Evolutionary conservation across 805 yeast species (phyloP).

Genomic region (Kluyveromyces aestuarii): DNA sequence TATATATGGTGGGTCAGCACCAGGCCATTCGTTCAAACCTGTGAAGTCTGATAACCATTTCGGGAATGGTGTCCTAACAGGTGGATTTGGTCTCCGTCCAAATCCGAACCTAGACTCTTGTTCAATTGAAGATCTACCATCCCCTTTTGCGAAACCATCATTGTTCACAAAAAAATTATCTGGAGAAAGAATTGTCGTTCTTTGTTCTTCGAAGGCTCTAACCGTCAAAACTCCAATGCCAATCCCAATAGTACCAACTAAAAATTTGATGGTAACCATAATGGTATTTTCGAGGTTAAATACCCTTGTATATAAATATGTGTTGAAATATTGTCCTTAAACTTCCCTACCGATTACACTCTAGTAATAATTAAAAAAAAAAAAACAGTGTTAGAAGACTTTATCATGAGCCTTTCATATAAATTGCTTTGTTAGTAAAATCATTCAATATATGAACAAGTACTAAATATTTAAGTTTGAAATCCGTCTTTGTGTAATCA

Average conservation of each 20-base stretch:
- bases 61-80: conserved; percentile 50
- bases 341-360: no score
- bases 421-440: no score
- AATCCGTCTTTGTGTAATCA: no score
- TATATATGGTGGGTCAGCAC: conserved; percentile 76
- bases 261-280: not conserved
- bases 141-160: not conserved
- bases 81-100: not conserved
- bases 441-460: no score
- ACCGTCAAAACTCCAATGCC: not conserved
- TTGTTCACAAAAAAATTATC: not conserved
- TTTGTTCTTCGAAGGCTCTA: not conserved
- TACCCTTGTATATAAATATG: no score
- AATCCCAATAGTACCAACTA: not conserved
- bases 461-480: no score
- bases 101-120: conserved; percentile 1
- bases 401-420: no score
- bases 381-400: no score
- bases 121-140: not conserved
- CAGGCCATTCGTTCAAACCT: conserved; percentile 77
- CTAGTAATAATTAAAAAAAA: no score
- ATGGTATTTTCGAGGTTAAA: not conserved
- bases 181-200: not conserved
- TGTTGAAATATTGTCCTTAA: no score
- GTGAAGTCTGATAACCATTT: conserved; percentile 71